phyloP scores from a whole-genome alignment of 768 basidiomycete species.

The Russula brevipes region DNA sequence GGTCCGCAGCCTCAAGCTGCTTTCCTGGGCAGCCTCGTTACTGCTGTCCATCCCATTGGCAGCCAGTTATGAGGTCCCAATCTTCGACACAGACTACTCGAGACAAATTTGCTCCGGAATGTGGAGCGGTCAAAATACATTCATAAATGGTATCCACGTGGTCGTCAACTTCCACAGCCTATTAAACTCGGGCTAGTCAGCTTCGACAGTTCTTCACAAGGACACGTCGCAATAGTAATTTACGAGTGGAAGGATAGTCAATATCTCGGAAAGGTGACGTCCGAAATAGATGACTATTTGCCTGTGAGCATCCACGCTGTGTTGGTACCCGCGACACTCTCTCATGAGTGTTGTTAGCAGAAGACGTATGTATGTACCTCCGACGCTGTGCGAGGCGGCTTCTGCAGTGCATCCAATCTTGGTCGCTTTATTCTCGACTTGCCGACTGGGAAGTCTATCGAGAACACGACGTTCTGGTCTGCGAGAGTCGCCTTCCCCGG shows the following conservation, averaged over 20 bases:
- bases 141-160: conserved; percentile 68
- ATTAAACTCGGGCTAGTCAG: conserved; percentile 47
- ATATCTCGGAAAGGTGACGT: conserved; percentile 73
- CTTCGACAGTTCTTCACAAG: conserved; percentile 72
- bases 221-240: conserved; percentile 89
- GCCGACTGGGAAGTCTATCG: conserved; percentile 53
- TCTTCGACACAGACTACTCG: conserved; percentile 73
- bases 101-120: conserved; percentile 94
- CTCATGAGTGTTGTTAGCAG: conserved; percentile 44
- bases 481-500: conserved; percentile 62
- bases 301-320: conserved; percentile 50
- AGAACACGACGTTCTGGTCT: conserved; percentile 85
- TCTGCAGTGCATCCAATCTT: conserved; percentile 63
- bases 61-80: conserved; percentile 55
- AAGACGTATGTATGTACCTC: conserved; percentile 93
- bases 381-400: conserved; percentile 61
- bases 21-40: conserved; percentile 26
- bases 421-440: conserved; percentile 88
- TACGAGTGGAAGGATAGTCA: conserved; percentile 91
- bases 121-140: conserved; percentile 76
- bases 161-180: conserved; percentile 8
- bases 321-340: conserved; percentile 14
- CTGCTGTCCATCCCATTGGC: conserved; percentile 23
- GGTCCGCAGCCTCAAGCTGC: conserved; percentile 17
- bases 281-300: conserved; percentile 45